Evolutionary conservation across 129 eudicot species (phyloP), one percentile per base, ranked within the genome.

Genomic region (Erigeron canadensis): DNA sequence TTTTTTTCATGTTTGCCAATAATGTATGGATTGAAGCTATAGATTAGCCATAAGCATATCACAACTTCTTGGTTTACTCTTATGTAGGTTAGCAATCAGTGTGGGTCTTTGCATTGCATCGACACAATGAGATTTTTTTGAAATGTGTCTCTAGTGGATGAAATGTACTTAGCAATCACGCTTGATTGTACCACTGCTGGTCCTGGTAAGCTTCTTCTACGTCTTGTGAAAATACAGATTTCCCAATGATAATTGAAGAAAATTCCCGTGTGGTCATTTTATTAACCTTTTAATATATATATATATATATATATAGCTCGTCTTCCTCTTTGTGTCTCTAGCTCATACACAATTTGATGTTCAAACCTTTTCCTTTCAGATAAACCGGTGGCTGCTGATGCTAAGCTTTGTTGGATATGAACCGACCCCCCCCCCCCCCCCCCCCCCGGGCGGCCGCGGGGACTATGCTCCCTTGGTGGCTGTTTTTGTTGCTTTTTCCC

Each of bases 171-270:
- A 11, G 91, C 97, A 54, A 94, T 94, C 79, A 94, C 89, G 37
- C 96, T 94, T 70, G 98, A 94, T 63, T 92, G 98, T 75, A 82
- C 81, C 70, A 81, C 96, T 82, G 96, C 95, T 80, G 98, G 98
- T 21, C 96, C 98, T 16, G 98, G 98, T 94, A 89, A 83, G 98
- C 65, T 72, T 22, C 68, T 63, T 68, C 17, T 44, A 47, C 17
- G 17, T 66, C 75, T 59, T 47, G 28, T 34, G n/a, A 43, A 19
- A 17, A 39, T 54, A 70, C 64, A 19, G 18, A 18, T 55, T 15
- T 13, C 42, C 54, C 13, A 19, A 40, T 39, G 41, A 70, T 39
- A 69, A 47, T 69, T 69, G 74, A 55, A 4, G 45, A 51, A 51
- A 23, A 37, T 69, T 38, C 50, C 38, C 74, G 7, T 51, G 22